phyloP scores from a whole-genome alignment of 371 early-diverging fungal species.

The Smittium culicis region DNA sequence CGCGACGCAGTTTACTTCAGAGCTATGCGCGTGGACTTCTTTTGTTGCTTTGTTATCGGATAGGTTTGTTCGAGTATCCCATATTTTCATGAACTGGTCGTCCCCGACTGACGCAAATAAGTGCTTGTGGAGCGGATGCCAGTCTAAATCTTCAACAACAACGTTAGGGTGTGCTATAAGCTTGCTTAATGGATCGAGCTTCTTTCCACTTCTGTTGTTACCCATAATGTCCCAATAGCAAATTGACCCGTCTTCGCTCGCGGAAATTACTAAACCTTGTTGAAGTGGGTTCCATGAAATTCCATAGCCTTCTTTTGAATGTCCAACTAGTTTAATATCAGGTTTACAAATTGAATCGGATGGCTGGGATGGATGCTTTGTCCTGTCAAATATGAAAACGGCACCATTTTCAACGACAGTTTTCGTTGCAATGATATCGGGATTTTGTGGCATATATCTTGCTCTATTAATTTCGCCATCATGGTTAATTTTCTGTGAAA shows the following conservation, averaged over 20 bases:
- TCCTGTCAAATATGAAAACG: constrained; percentile 91
- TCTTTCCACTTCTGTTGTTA: constrained; percentile 38
- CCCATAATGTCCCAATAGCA: constrained; percentile 59
- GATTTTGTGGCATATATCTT: constrained; percentile 84
- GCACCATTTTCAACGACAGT: constrained; percentile 62
- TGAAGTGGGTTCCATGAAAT: constrained; percentile 54
- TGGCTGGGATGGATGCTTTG: constrained; percentile 74
- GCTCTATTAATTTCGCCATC: constrained; percentile 93
- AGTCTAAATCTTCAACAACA: constrained; percentile 89
- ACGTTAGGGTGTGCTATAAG: constrained; percentile 74
- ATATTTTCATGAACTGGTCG: constrained; percentile 78
- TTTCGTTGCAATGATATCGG: constrained; percentile 89
- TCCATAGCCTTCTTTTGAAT: constrained; percentile 86
- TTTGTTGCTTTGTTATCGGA: constrained; percentile 48
- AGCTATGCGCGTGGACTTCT: constrained; percentile 68
- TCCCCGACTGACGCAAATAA: constrained; percentile 94
- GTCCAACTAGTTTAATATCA: constrained; percentile 75
- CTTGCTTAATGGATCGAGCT: constrained; percentile 55
- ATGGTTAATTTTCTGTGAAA: constrained; percentile 78
- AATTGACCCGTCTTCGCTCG: constrained; percentile 75
- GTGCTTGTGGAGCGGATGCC: constrained; percentile 62
- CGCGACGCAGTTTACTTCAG: constrained; percentile 84
- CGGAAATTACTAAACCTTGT: constrained; percentile 59
- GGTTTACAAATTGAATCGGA: constrained; percentile 61
- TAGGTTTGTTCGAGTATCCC: constrained; percentile 55